A percentile compares a stretch with the other conserved stretches of the same genome.
Conservation (phyloP, 495 filamentous ascomycete species). For the Lentithecium fluviatile region DNA sequence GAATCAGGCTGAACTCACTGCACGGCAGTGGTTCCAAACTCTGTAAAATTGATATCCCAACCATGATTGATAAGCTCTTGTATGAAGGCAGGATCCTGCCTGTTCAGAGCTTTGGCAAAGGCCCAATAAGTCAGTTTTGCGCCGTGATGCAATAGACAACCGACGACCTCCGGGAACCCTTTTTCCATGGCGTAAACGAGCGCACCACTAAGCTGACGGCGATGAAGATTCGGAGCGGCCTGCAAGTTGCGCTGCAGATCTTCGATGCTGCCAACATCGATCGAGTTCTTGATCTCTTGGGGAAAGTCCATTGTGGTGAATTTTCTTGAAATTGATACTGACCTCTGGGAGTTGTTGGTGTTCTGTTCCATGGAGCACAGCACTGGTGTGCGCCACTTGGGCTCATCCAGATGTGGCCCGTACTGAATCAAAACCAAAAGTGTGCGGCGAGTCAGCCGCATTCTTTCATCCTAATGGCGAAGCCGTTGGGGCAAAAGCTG, state of each 20-base stretch:
- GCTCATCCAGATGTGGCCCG: too few relatives aligned
- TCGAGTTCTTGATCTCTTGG: not conserved
- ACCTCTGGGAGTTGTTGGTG: too few relatives aligned
- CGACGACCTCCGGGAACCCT: not conserved
- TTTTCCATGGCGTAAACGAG: not conserved
- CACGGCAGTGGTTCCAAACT: not conserved
- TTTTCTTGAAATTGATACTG: too few relatives aligned
- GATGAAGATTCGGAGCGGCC: not conserved
- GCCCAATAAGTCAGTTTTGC: not conserved
- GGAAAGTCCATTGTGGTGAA: too few relatives aligned
- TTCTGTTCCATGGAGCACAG: too few relatives aligned
- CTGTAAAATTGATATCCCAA: not conserved
- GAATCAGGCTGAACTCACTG: not conserved
- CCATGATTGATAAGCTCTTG: not conserved
- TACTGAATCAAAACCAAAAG: too few relatives aligned
- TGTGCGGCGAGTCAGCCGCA: too few relatives aligned
- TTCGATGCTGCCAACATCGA: not conserved
- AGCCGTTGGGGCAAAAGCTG: too few relatives aligned
- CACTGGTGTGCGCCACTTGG: too few relatives aligned
- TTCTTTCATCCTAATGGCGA: too few relatives aligned
- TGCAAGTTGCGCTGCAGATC: not conserved
- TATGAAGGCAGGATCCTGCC: not conserved
- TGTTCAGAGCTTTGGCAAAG: not conserved
- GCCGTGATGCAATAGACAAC: not conserved
- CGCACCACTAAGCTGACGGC: not conserved